Evolutionary conservation across 805 yeast species (phyloP), one percentile per base, ranked within the genome.

Genomic region (Candida awuae): DNA sequence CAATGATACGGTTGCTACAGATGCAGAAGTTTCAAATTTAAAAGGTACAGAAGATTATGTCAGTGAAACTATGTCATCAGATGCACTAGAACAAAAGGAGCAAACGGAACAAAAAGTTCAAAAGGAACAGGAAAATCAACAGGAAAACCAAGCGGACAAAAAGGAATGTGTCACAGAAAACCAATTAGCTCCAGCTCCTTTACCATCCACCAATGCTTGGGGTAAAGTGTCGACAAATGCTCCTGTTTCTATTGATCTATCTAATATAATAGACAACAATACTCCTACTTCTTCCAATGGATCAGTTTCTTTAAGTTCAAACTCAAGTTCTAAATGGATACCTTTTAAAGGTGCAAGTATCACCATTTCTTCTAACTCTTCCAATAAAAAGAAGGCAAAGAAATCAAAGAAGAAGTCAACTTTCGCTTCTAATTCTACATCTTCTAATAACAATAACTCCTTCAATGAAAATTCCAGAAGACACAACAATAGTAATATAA

Each of bases 261-360:
- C 25, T 6, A 12, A 27, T 8, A 42, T 39, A 44, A 44, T 41
- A 41, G 58, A 51, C n/a, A 37, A 29, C n/a, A 32, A 30, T 12
- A 20, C 23, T 23, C 36, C 35, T 12, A 15, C 48, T n/a, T 38
- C 43, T 42, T 47, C 56, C 10, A 8, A 8, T 22, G 25, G 10
- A 22, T 22, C 25, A 8, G 10, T 22, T 42, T 52, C 53, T 37
- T 48, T 54, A 43, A 4, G 15, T 1, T 12, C 38, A 12, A 34
- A 59, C 13, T 77, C 77, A 40, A 76, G 73, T 51, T 81, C 75
- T 51, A 82, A 80, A 55, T 79, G 85, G 84, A 71, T 78, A 29
- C 85, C 85, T n/a, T 75, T 72, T 55, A 70, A 75, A 49, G 83
- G 73, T 30, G 54, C 61, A 15, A 73, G 72, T 34, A 70, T 69